These are phyloP conservation scores for Pseudogymnoascus sp. DNA, from an alignment of 2,329 filamentous ascomycete species.

Conservation along the genomic window DNA sequence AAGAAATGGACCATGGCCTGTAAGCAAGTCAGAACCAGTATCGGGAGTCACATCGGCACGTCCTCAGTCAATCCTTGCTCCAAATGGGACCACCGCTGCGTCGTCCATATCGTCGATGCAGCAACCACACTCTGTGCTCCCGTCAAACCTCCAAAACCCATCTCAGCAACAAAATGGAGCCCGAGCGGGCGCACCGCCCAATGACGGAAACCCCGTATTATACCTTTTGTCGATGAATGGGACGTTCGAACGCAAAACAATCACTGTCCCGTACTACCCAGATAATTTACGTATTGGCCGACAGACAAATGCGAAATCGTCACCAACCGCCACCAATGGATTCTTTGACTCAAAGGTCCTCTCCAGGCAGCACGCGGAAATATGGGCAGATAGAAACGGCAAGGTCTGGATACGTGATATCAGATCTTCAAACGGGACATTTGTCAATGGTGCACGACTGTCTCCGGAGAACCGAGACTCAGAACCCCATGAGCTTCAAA, in stretches of 20 bases:
- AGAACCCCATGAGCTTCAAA: constrained; percentile 85
- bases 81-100: constrained; percentile 49
- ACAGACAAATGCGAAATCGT: constrained; percentile 93
- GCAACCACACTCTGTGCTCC: constrained; percentile 52
- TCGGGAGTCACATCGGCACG: constrained; percentile 53
- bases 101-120: constrained; percentile 54
- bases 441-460: constrained; percentile 84
- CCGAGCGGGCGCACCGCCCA: constrained; percentile 28
- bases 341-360: constrained; percentile 98
- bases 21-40: constrained; percentile 56
- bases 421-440: constrained; percentile 97
- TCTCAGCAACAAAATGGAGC: constrained; percentile 49
- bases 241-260: constrained; percentile 95
- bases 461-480: constrained; percentile 95
- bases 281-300: constrained; percentile 90
- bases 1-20: constrained; percentile 50
- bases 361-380: constrained; percentile 90
- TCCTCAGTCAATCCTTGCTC: constrained; percentile 51
- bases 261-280: constrained; percentile 85
- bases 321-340: constrained; percentile 83
- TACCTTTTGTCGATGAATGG: constrained; percentile 86
- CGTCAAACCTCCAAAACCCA: constrained; percentile 60
- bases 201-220: constrained; percentile 65
- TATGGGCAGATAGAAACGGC: constrained; percentile 77
- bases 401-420: constrained; percentile 96